Conservation (phyloP, 805 yeast genomes). For the Cyberlindnera galapagoensis region DNA sequence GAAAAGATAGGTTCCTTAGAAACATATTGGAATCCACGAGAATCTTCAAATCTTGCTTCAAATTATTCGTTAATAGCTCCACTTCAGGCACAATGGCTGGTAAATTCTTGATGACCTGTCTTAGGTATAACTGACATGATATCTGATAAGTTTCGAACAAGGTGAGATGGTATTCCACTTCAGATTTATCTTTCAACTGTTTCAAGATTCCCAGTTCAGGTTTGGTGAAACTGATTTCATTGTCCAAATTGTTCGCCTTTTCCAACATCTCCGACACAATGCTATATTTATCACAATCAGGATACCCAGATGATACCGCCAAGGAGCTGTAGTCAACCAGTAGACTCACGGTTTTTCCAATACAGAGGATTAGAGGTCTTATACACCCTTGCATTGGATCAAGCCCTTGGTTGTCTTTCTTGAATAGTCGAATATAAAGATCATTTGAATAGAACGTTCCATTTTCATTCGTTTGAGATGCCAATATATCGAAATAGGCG, state of each 20-base stretch:
- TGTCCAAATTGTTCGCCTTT: conserved; percentile 32
- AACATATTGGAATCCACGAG: conserved; percentile 40
- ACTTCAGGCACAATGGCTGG: conserved; percentile 49
- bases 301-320: conserved; percentile 5
- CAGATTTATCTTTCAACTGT: conserved; percentile 24
- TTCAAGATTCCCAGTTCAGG: conserved; percentile 40
- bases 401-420: conserved; percentile 1
- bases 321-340: conserved; percentile 12
- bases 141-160: conserved; percentile 53
- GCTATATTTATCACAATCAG: conserved; percentile 14
- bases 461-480: conserved; percentile 22
- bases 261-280: conserved; percentile 14
- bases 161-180: conserved; percentile 52
- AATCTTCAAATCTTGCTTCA: conserved; percentile 44
- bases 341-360: conserved; percentile 34
- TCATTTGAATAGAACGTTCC: conserved; percentile 23
- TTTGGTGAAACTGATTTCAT: conserved; percentile 34
- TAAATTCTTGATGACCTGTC: conserved; percentile 44
- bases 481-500: conserved; percentile 19
- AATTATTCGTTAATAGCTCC: conserved; percentile 41
- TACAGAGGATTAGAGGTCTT: conserved; percentile 51
- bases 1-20: conserved; percentile 40
- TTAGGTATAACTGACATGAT: conserved; percentile 44
- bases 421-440: conserved; percentile 15
- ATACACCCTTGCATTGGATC: conserved; percentile 73